Percentiles rank a stretch among this genome's conserved stretches.
phyloP scores from a whole-genome alignment of 371 early-diverging fungal genomes.

The Apophysomyces ossiformis region DNA sequence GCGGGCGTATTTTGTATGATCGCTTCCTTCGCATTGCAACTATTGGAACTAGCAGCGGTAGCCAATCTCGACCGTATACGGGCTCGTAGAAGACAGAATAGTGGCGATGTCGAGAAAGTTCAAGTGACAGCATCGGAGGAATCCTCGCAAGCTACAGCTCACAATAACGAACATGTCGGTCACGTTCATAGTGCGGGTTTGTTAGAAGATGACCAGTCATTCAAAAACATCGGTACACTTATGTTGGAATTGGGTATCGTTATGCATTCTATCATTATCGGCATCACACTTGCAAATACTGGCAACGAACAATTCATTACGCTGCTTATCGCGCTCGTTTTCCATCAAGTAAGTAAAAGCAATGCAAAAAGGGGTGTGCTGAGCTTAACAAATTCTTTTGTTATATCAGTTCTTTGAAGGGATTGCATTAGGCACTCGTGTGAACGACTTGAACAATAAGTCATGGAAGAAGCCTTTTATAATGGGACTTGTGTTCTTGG shows the following conservation, averaged over 20 bases:
- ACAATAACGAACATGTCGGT: slow-evolving; percentile 23
- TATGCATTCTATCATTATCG: slow-evolving; percentile 88
- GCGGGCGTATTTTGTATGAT: slow-evolving; percentile 50
- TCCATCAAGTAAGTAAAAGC: slow-evolving; percentile 74
- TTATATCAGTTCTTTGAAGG: slow-evolving; percentile 65
- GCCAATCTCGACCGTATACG: slow-evolving; percentile 25
- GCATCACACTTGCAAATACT: slow-evolving; percentile 77
- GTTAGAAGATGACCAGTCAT: slow-evolving; percentile 39
- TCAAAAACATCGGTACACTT: slow-evolving; percentile 49
- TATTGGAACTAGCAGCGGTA: slow-evolving; percentile 42
- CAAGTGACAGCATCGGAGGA: slow-evolving; percentile 5
- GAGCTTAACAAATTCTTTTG: too few relatives aligned
- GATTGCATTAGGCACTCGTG: slow-evolving; percentile 63
- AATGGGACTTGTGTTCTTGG: slow-evolving; percentile 57
- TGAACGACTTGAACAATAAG: slow-evolving; percentile 57
- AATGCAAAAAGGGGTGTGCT: neutral
- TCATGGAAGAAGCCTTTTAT: slow-evolving; percentile 42
- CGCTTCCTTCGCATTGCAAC: slow-evolving; percentile 42
- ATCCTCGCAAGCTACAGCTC: slow-evolving; percentile 19
- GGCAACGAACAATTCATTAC: slow-evolving; percentile 66
- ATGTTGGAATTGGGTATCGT: slow-evolving; percentile 88
- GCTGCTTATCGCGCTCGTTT: slow-evolving; percentile 79
- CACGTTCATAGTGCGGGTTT: slow-evolving; percentile 59
- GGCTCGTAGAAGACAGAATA: slow-evolving; percentile 15
- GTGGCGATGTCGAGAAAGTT: slow-evolving; percentile 1